Conservation (phyloP, 345 rosid genomes). For the Linum tenue region DNA sequence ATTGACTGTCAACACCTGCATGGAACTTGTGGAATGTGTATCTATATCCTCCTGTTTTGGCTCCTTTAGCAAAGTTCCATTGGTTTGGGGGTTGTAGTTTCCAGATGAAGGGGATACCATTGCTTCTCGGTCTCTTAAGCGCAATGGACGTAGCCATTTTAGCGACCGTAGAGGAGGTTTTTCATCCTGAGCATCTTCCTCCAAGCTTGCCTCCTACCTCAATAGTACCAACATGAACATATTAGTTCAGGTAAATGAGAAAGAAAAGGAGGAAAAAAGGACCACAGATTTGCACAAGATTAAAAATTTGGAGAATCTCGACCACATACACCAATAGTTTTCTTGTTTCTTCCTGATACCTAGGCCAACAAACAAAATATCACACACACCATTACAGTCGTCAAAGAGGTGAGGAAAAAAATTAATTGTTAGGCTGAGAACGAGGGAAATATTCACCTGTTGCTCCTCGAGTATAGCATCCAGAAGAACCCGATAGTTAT, state of each 20-base stretch:
- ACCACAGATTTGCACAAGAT: no score
- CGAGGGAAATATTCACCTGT: constrained; percentile 34
- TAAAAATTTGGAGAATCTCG: constrained; percentile 1
- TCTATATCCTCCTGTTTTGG: no score
- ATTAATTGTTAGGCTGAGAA: not conserved
- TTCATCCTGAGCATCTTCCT: no score
- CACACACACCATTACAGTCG: not conserved
- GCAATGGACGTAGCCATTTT: constrained; percentile 35
- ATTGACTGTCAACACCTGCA: no score
- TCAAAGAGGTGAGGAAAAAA: not conserved
- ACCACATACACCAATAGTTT: constrained; percentile 27
- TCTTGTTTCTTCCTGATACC: constrained; percentile 26
- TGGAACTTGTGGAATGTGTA: no score
- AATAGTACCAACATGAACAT: constrained; percentile 10
- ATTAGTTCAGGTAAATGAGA: constrained; percentile 1
- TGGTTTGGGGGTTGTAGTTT: constrained; percentile 17
- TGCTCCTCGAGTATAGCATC: constrained; percentile 87
- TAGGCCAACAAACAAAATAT: constrained; percentile 9
- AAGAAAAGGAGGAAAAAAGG: constrained; percentile 5
- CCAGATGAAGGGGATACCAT: constrained; percentile 17
- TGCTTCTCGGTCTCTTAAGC: constrained; percentile 42
- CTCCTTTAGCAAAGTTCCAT: no score
- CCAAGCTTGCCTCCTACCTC: constrained; percentile 31
- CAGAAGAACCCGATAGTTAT: constrained; percentile 72
- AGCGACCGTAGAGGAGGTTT: constrained; percentile 46